Conservation (phyloP, 805 yeast genomes). For the Lipomyces chichibuensis region DNA sequence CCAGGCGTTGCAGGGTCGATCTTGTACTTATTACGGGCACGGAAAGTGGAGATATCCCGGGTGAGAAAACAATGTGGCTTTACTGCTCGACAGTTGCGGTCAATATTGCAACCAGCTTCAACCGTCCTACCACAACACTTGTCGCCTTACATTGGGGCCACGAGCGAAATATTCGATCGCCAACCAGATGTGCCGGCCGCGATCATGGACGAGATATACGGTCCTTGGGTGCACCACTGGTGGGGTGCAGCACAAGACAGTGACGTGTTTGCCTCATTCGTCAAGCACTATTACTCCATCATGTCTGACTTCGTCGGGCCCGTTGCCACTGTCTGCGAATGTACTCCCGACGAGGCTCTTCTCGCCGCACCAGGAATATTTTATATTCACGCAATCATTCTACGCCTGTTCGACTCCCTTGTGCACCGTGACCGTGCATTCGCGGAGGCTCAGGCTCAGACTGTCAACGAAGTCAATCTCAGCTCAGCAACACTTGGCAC, state of each 20-base stretch:
- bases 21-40: constrained; percentile 41
- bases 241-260: constrained; percentile 44
- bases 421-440: constrained; percentile 20
- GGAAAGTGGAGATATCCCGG: constrained; percentile 39
- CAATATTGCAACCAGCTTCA: background rate
- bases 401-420: constrained; percentile 36
- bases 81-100: background rate
- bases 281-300: constrained; percentile 48
- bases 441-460: background rate
- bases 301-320: constrained; percentile 38
- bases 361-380: constrained; percentile 43
- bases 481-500: constrained; percentile 19
- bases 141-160: constrained; percentile 36
- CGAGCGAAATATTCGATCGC: constrained; percentile 13
- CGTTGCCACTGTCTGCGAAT: constrained; percentile 32
- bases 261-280: constrained; percentile 47
- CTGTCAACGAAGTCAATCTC: constrained; percentile 11
- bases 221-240: constrained; percentile 45
- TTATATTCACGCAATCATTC: constrained; percentile 39
- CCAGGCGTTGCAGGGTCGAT: constrained; percentile 57
- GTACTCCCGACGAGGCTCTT: constrained; percentile 32
- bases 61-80: constrained; percentile 29
- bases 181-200: constrained; percentile 27
- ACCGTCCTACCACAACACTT: constrained; percentile 40
- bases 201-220: constrained; percentile 37